Conservation (phyloP, 306 rosid species). For the Lotus japonicus region DNA sequence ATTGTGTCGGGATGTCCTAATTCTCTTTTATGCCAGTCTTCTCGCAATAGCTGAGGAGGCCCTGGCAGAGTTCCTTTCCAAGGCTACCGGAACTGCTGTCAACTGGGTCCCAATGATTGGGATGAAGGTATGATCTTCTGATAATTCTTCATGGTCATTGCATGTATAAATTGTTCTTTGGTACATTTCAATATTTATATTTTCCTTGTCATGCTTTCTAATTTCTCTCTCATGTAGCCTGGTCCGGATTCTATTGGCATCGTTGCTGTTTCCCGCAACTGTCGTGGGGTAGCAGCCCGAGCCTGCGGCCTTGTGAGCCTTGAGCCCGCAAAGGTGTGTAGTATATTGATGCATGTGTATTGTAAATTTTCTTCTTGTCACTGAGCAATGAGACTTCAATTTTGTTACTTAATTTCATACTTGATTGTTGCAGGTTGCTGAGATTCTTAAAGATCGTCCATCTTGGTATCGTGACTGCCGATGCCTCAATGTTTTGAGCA, state of each 20-base stretch:
- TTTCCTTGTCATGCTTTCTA: not conserved
- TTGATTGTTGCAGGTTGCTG: slow-evolving; percentile 49
- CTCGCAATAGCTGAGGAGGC: slow-evolving; percentile 86
- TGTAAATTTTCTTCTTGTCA: not conserved
- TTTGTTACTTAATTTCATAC: not conserved
- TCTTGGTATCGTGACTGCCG: slow-evolving; percentile 93
- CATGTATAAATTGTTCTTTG: not conserved
- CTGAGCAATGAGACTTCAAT: not conserved
- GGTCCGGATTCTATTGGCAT: slow-evolving; percentile 95
- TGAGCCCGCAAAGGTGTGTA: slow-evolving; percentile 66
- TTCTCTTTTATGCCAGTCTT: slow-evolving; percentile 39
- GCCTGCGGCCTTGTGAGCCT: slow-evolving; percentile 90
- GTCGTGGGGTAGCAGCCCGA: slow-evolving; percentile 80
- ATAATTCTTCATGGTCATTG: not conserved
- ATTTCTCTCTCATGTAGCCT: slow-evolving; percentile 37
- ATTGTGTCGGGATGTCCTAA: not conserved
- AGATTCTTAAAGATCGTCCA: slow-evolving; percentile 77
- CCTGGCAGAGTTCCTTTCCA: slow-evolving; percentile 90
- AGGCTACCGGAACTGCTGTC: slow-evolving; percentile 98
- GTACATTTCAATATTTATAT: not conserved
- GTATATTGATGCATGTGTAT: not conserved
- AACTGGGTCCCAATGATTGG: slow-evolving; percentile 98
- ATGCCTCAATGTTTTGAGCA: slow-evolving; percentile 59
- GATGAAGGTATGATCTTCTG: slow-evolving; percentile 59
- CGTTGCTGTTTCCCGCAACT: slow-evolving; percentile 81